Conservation (phyloP, 2,329 filamentous ascomycete genomes). For the Orbilia javanica region DNA sequence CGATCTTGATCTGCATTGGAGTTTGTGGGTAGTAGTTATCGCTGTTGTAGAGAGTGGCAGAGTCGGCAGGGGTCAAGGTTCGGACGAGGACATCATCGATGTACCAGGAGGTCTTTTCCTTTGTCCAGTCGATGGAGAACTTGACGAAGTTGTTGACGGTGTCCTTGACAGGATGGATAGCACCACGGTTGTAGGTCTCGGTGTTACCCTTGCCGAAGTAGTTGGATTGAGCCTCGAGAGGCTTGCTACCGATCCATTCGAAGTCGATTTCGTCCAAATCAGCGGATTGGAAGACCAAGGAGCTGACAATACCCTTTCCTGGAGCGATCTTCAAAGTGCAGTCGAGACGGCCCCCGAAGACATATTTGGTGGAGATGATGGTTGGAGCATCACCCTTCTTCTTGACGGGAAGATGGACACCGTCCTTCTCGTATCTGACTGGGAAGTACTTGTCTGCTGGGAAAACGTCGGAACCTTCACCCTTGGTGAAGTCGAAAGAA, state of each 20-base stretch:
- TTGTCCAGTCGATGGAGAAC: conserved; percentile 93
- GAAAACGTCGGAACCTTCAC: conserved; percentile 65
- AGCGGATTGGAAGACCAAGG: conserved; percentile 90
- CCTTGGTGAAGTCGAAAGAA: conserved; percentile 48
- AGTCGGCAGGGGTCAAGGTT: conserved; percentile 77
- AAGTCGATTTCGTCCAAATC: conserved; percentile 95
- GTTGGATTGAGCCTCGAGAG: conserved; percentile 86
- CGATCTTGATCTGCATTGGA: conserved; percentile 94
- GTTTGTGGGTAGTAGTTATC: conserved; percentile 81
- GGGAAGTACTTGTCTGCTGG: conserved; percentile 77
- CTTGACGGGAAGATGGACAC: conserved; percentile 84
- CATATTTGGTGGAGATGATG: conserved; percentile 91
- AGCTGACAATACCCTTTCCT: conserved; percentile 92
- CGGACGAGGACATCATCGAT: conserved; percentile 83
- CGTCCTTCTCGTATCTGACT: conserved; percentile 81
- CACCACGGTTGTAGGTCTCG: conserved; percentile 85
- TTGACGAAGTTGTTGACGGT: conserved; percentile 83
- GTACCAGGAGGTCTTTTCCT: conserved; percentile 85
- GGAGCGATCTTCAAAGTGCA: conserved; percentile 86
- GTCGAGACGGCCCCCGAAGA: conserved; percentile 97
- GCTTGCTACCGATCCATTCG: conserved; percentile 89
- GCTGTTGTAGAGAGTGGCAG: conserved; percentile 51
- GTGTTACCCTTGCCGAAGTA: conserved; percentile 96
- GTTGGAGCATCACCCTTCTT: conserved; percentile 85
- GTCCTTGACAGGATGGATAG: conserved; percentile 77